Base-by-base conservation (phyloP, 73 alveolate species). In the Tetrahymena thermophila region DNA sequence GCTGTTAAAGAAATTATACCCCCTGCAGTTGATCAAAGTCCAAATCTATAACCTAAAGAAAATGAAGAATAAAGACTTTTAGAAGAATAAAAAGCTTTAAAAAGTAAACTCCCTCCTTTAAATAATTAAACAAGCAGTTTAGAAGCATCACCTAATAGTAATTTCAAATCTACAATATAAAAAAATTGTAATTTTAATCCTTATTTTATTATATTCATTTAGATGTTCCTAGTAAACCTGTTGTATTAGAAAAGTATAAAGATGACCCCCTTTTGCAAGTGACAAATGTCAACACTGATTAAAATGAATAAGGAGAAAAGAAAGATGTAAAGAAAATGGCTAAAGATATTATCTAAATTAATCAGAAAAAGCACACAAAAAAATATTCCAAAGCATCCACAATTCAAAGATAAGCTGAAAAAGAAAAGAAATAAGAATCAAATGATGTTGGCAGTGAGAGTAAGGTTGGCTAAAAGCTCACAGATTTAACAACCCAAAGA, bases 401-500 rank as follows among this genome's bases (percentile, higher is more conserved):
- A 17, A 25, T 28, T 28, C 37, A 71, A 13, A 71, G 40, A 71
- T 10, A 19, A 50, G 1, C 7, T 19, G 28, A 50, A 21, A 50
- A 50, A 71, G 17, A 71, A 71, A 28, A n/a, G 37, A 28, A n/a
- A 7, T 71, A 42, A 31, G 58, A 42, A 35, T 85, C 95, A 19
- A 94, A 96, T 35, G 25, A 16, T 28, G 55, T 42, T 71, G 85
- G 58, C 7, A 57, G 97, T 83, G 99, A 99, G 94, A 96, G 98
- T 43, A 98, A 98, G 94, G 98, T 99, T 38, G 99, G 99, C 44
- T 98, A 98, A 97, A 97, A 98, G 85, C 96, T 99, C 35, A 96
- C 98, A 37, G 99, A 99, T 42, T 95, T 96, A 85, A 98, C 99
- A 35, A 98, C 98, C 14, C 98, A 98, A 94, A 97, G 99, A 98